phyloP scores from a whole-genome alignment of 257 asterid genomes.

The Solanum stenotomum region DNA sequence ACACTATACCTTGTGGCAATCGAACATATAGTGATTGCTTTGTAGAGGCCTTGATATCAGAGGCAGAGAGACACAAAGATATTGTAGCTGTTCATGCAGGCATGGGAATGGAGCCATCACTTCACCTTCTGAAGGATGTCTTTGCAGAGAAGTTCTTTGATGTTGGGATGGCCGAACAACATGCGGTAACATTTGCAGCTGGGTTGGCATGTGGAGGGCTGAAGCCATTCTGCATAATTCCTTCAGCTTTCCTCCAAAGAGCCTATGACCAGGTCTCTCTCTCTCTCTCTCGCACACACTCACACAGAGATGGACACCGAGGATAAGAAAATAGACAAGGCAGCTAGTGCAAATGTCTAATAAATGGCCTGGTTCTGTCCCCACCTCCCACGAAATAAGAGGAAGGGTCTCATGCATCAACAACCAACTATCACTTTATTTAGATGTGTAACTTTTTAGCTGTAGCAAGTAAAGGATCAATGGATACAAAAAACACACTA shows the following conservation, averaged over 20 bases:
- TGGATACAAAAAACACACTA: not conserved
- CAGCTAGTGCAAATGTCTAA: not conserved
- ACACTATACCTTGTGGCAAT: slow-evolving; percentile 17
- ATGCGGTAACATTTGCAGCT: slow-evolving; percentile 86
- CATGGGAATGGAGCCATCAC: slow-evolving; percentile 76
- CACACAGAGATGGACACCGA: not conserved
- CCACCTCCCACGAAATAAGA: not conserved
- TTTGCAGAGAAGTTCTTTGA: slow-evolving; percentile 55
- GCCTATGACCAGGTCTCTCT: slow-evolving; percentile 75
- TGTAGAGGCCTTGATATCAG: slow-evolving; percentile 57
- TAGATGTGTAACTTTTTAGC: not conserved
- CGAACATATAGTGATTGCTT: slow-evolving; percentile 59
- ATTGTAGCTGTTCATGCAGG: slow-evolving; percentile 88
- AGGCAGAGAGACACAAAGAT: slow-evolving; percentile 55
- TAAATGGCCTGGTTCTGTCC: not conserved
- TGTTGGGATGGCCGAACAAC: slow-evolving; percentile 98
- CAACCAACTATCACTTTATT: not conserved
- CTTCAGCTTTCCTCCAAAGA: slow-evolving; percentile 82
- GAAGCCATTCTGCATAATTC: slow-evolving; percentile 85
- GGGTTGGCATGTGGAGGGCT: slow-evolving; percentile 78
- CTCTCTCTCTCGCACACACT: not conserved
- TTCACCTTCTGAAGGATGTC: slow-evolving; percentile 39
- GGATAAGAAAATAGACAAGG: not conserved
- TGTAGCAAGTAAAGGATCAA: not conserved
- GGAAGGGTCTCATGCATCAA: not conserved